Percentiles rank a stretch among this genome's conserved stretches.
Conservation (phyloP, 2,329 filamentous ascomycete genomes). For the Bipolaris victoriae region DNA sequence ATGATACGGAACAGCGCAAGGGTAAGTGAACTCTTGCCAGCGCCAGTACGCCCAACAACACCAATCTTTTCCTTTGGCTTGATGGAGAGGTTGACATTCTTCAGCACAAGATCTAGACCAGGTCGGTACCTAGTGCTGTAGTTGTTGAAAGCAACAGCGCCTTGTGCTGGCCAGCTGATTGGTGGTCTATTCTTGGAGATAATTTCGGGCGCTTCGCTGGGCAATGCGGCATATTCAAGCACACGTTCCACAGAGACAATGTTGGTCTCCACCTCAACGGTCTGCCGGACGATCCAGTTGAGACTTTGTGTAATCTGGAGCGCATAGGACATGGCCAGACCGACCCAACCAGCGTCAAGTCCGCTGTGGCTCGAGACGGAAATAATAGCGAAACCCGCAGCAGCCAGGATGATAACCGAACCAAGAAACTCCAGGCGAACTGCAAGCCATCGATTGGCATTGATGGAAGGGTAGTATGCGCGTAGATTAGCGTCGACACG, state of each 20-base stretch:
- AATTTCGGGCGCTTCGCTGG: conserved; percentile 93
- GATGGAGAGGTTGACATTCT: conserved; percentile 89
- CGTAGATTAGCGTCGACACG: conserved; percentile 92
- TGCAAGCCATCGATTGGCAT: conserved; percentile 87
- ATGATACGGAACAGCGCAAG: conserved; percentile 95
- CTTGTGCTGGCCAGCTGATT: conserved; percentile 88
- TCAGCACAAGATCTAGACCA: conserved; percentile 88
- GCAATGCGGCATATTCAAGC: conserved; percentile 89
- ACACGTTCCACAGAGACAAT: conserved; percentile 98
- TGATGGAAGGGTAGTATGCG: conserved; percentile 95
- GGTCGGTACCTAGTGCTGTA: conserved; percentile 93
- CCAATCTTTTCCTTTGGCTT: conserved; percentile 98
- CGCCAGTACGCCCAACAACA: conserved; percentile 93
- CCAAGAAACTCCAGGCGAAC: conserved; percentile 95
- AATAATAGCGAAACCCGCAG: conserved; percentile 81
- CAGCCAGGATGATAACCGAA: conserved; percentile 86
- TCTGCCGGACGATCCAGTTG: conserved; percentile 99
- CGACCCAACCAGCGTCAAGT: conserved; percentile 77
- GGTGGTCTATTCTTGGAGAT: conserved; percentile 85
- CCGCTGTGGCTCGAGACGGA: conserved; percentile 72
- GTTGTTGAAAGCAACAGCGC: conserved; percentile 87
- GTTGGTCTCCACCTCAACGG: conserved; percentile 99
- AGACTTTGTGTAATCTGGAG: conserved; percentile 95
- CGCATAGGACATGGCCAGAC: conserved; percentile 95
- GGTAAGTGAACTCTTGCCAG: conserved; percentile 93